Percentiles rank a stretch among this genome's conserved stretches.
These are phyloP conservation scores for Quercus tomentella DNA, from an alignment of 331 rosid species.

Conservation along the genomic window DNA sequence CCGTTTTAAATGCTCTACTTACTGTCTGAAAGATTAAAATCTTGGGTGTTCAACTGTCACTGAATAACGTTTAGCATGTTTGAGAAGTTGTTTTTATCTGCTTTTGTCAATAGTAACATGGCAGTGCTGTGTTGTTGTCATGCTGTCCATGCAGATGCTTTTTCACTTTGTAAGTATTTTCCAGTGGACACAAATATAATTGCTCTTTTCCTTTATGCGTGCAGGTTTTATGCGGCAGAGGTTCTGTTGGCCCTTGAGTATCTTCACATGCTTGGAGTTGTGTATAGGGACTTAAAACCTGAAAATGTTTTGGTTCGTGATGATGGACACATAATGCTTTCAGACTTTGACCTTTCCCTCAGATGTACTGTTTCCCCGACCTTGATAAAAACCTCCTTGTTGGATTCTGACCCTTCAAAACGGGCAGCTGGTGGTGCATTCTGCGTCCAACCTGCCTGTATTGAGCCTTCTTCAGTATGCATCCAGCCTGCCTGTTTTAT, in stretches of 20 bases:
- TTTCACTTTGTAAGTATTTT: background rate
- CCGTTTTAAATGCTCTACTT: background rate
- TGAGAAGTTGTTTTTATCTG: background rate
- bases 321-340: constrained; percentile 99
- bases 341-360: constrained; percentile 95
- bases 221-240: constrained; percentile 98
- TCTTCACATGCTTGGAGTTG: constrained; percentile 99
- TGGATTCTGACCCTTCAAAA: constrained; percentile 82
- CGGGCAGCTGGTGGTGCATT: constrained; percentile 78
- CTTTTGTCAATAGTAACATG: background rate
- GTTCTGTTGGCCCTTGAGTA: constrained; percentile 93
- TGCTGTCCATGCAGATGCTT: background rate
- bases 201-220: constrained; percentile 15
- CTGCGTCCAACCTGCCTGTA: constrained; percentile 94
- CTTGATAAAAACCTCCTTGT: constrained; percentile 50
- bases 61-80: background rate
- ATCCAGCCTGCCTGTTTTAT: constrained; percentile 95
- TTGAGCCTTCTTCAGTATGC: constrained; percentile 87
- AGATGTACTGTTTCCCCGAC: constrained; percentile 92
- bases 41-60: background rate
- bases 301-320: constrained; percentile 98
- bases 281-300: constrained; percentile 96
- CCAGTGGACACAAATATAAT: background rate
- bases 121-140: background rate
- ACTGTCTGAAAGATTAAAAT: background rate